phyloP scores from a whole-genome alignment of 441 rosid genomes.

The Isatis lusitanica region DNA sequence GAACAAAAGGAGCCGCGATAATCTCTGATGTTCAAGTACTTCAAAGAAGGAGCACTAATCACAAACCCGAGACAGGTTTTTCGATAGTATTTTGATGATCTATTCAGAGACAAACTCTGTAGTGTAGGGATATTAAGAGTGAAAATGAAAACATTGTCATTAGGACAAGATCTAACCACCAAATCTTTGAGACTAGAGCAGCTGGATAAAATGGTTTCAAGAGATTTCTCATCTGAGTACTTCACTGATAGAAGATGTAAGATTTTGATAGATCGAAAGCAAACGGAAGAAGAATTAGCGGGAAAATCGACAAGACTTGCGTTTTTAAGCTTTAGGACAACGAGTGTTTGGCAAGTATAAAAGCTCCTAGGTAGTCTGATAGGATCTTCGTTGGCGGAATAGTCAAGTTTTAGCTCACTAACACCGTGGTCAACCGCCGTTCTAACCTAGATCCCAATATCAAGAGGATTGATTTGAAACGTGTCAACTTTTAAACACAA shows the following conservation, averaged over 20 bases:
- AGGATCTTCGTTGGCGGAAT: not conserved
- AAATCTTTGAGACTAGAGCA: conserved; percentile 18
- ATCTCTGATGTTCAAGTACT: conserved; percentile 3
- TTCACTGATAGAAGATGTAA: not conserved
- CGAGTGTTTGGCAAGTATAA: conserved; percentile 1
- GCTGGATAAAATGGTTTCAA: conserved; percentile 4
- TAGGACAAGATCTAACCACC: not conserved
- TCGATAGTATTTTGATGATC: not conserved
- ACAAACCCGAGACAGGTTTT: not conserved
- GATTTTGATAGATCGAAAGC: conserved; percentile 2
- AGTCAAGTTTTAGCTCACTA: not conserved
- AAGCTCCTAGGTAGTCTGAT: conserved; percentile 7
- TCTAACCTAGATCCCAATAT: not conserved
- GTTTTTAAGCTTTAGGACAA: conserved; percentile 11
- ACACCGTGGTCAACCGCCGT: not conserved
- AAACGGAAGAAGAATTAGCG: not conserved
- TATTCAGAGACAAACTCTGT: conserved; percentile 4
- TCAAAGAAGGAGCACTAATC: not conserved
- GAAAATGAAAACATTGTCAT: conserved; percentile 6
- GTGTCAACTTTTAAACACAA: not conserved
- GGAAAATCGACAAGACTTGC: conserved; percentile 2
- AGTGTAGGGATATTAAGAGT: not conserved
- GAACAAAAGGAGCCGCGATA: conserved; percentile 1
- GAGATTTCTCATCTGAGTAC: conserved; percentile 10
- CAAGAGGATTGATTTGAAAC: not conserved